Conservation (phyloP, 1,284 basidiomycete species). For the Mrakiaceae sp. region DNA sequence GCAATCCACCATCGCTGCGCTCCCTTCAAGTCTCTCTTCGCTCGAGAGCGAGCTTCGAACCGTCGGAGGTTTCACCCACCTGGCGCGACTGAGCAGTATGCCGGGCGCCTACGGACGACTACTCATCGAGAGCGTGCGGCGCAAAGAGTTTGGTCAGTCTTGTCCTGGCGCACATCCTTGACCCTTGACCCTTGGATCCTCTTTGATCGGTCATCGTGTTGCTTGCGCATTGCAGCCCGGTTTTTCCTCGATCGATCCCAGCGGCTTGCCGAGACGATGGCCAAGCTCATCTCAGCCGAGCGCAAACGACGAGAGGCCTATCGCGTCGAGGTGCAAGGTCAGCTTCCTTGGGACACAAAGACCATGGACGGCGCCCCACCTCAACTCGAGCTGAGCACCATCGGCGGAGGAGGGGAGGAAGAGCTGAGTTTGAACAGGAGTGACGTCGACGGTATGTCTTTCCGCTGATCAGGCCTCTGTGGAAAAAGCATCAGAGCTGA, state of each 20-base stretch:
- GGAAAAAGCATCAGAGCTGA: background rate
- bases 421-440: background rate
- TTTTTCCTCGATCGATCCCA: slow-evolving; percentile 6
- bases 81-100: slow-evolving; percentile 7
- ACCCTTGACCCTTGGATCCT: background rate
- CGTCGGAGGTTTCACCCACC: slow-evolving; percentile 12
- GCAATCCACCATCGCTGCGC: slow-evolving; percentile 12
- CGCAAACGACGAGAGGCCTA: slow-evolving; percentile 11
- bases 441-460: slow-evolving; percentile 13
- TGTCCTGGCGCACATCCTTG: background rate
- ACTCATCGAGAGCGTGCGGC: slow-evolving; percentile 9
- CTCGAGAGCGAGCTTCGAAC: slow-evolving; percentile 5
- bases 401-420: slow-evolving; percentile 1
- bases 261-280: slow-evolving; percentile 11
- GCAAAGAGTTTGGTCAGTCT: slow-evolving; percentile 10
- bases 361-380: slow-evolving; percentile 6
- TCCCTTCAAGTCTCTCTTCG: background rate
- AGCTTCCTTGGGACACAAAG: slow-evolving; percentile 7
- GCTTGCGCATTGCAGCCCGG: background rate
- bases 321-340: slow-evolving; percentile 1
- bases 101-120: slow-evolving; percentile 12
- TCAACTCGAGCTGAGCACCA: slow-evolving; percentile 7
- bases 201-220: background rate
- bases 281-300: slow-evolving; percentile 9
- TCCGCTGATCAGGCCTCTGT: background rate